Evolutionary conservation across 2,329 filamentous ascomycete genomes (phyloP).

Genomic region (Talaromyces sp.): DNA sequence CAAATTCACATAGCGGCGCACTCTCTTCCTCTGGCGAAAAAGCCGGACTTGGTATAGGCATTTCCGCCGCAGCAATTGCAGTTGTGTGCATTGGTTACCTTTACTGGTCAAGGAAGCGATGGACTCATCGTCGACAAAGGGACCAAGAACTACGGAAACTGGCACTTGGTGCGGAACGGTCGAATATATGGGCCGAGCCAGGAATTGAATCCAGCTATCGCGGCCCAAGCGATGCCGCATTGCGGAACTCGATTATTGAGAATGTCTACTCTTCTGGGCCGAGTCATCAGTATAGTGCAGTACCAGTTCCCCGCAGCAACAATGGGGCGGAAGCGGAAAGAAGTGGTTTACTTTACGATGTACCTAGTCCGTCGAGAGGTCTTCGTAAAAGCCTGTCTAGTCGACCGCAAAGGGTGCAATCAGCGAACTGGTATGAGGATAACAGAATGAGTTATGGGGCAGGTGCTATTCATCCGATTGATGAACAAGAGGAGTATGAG

Average conservation of each 20-base stretch:
- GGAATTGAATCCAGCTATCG: conserved; percentile 38
- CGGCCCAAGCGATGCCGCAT: conserved; percentile 23
- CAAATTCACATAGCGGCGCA: conserved; percentile 21
- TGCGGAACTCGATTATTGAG: conserved; percentile 15
- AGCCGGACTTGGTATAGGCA: conserved; percentile 61
- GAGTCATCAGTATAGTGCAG: conserved; percentile 17
- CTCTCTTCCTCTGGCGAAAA: conserved; percentile 41
- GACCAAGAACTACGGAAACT: conserved; percentile 56
- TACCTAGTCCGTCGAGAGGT: conserved; percentile 39
- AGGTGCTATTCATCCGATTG: conserved; percentile 60
- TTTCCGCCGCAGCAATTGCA: conserved; percentile 61
- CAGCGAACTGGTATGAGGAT: conserved; percentile 48
- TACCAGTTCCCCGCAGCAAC: conserved; percentile 26
- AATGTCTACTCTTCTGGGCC: conserved; percentile 12
- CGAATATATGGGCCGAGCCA: conserved; percentile 43
- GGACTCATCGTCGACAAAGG: conserved; percentile 39
- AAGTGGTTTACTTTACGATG: conserved; percentile 42
- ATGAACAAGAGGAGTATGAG: conserved; percentile 60
- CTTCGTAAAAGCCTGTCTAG: conserved; percentile 39
- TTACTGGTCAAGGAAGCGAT: conserved; percentile 51
- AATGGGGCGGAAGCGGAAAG: conserved; percentile 37
- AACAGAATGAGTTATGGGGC: conserved; percentile 48
- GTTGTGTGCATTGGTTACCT: conserved; percentile 49
- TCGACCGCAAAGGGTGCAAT: conserved; percentile 30
- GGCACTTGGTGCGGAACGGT: conserved; percentile 50